Evolutionary conservation across 2,329 filamentous ascomycete species (phyloP).

Genomic region (Rhynchosporium graminicola): DNA sequence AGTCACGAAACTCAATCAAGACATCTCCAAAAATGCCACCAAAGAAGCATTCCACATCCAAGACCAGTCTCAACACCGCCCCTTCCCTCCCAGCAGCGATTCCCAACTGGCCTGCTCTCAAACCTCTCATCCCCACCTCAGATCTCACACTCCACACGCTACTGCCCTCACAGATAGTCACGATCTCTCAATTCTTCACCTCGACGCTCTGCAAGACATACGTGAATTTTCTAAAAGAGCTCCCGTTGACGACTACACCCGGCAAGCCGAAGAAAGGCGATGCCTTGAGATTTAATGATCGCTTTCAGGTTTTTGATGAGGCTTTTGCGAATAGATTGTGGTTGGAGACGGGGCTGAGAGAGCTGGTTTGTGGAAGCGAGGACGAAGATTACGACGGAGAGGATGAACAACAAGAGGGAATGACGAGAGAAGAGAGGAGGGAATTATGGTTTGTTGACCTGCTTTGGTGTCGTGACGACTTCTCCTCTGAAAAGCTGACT

Average conservation of each 20-base stretch:
- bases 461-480: slow-evolving; percentile 1
- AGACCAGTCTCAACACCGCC: slow-evolving; percentile 16
- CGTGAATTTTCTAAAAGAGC: slow-evolving; percentile 58
- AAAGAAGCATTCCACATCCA: slow-evolving; percentile 31
- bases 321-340: slow-evolving; percentile 75
- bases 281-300: slow-evolving; percentile 80
- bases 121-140: slow-evolving; percentile 54
- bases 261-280: slow-evolving; percentile 66
- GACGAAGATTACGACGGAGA: slow-evolving; percentile 22
- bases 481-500: slow-evolving; percentile 34
- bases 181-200: slow-evolving; percentile 63
- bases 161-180: slow-evolving; percentile 61
- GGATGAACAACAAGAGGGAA: slow-evolving; percentile 32
- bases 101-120: slow-evolving; percentile 63
- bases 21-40: slow-evolving; percentile 23
- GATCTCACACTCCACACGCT: slow-evolving; percentile 56
- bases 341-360: slow-evolving; percentile 72
- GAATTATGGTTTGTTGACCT: slow-evolving; percentile 35
- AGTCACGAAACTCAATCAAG: neutral
- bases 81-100: slow-evolving; percentile 25
- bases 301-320: slow-evolving; percentile 79
- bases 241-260: slow-evolving; percentile 65
- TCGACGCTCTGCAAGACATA: slow-evolving; percentile 63
- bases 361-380: slow-evolving; percentile 42
- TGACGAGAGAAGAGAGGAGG: slow-evolving; percentile 34